A percentile compares a stretch with the other conserved stretches of the same genome.
Evolutionary conservation across 2,329 filamentous ascomycete species (phyloP).

Genomic region (Trichoderma simmonsii): DNA sequence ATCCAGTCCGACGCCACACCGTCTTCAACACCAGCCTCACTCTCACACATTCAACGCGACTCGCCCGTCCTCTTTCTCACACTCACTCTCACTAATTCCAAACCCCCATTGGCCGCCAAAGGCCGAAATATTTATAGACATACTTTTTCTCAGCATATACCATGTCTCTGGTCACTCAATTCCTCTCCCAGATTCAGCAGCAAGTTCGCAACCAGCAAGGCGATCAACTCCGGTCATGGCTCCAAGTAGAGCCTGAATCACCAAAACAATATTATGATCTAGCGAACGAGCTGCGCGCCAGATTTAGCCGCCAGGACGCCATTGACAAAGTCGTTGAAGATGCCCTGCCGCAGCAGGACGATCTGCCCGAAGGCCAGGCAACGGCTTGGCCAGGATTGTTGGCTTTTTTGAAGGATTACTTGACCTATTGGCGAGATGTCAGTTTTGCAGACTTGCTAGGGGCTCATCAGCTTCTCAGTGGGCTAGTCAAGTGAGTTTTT

Average conservation of each 20-base stretch:
- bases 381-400: conserved; percentile 74
- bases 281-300: conserved; percentile 60
- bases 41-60: conserved; percentile 8
- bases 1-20: neutral
- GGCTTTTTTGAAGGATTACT: conserved; percentile 76
- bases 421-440: conserved; percentile 77
- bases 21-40: conserved; percentile 2
- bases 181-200: conserved; percentile 60
- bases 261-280: conserved; percentile 65
- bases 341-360: conserved; percentile 61
- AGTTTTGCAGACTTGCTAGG: conserved; percentile 71
- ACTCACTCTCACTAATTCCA: conserved; percentile 8
- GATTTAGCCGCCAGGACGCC: conserved; percentile 49
- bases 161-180: conserved; percentile 65
- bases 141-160: conserved; percentile 2
- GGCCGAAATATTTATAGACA: neutral
- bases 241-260: conserved; percentile 71
- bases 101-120: neutral
- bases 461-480: conserved; percentile 71
- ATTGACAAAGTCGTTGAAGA: conserved; percentile 63
- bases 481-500: conserved; percentile 65
- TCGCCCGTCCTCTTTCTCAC: conserved; percentile 6
- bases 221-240: conserved; percentile 62
- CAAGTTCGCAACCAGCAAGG: conserved; percentile 61
- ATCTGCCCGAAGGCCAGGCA: conserved; percentile 60